Conservation (phyloP, 1,284 basidiomycete species). For the Irpex rosettiformis region DNA sequence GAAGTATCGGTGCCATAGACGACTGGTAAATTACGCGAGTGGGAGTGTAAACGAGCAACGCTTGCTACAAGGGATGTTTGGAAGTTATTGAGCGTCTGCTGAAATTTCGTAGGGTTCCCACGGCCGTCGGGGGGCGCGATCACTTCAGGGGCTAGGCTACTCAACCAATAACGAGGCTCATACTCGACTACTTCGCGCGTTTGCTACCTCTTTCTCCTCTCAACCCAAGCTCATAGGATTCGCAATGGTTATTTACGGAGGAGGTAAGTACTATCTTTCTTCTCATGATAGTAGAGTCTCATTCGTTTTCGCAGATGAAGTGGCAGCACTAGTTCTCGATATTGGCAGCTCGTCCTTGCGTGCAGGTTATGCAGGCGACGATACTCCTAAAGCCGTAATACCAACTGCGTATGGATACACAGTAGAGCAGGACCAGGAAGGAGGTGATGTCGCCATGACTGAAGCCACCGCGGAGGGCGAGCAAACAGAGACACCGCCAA, state of each 20-base stretch:
- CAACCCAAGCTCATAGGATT: neutral
- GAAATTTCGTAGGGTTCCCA: conserved; percentile 18
- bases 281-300: neutral
- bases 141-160: conserved; percentile 27
- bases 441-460: conserved; percentile 55
- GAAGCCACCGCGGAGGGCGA: conserved; percentile 39
- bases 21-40: conserved; percentile 2
- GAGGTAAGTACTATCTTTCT: conserved; percentile 44
- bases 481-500: conserved; percentile 24
- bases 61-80: neutral
- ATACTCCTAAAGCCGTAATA: conserved; percentile 90
- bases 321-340: conserved; percentile 94
- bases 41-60: neutral
- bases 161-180: neutral
- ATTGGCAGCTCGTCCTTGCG: conserved; percentile 88
- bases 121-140: conserved; percentile 23
- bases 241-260: conserved; percentile 69
- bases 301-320: conserved; percentile 62
- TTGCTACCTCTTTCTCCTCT: neutral
- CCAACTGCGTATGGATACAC: conserved; percentile 87
- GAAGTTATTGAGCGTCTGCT: conserved; percentile 14
- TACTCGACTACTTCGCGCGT: neutral
- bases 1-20: conserved; percentile 23
- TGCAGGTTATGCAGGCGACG: conserved; percentile 97
- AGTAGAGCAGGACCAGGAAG: conserved; percentile 30